These are phyloP conservation scores for Echria macrotheca DNA, from an alignment of 495 filamentous ascomycete genomes.

Conservation along the genomic window DNA sequence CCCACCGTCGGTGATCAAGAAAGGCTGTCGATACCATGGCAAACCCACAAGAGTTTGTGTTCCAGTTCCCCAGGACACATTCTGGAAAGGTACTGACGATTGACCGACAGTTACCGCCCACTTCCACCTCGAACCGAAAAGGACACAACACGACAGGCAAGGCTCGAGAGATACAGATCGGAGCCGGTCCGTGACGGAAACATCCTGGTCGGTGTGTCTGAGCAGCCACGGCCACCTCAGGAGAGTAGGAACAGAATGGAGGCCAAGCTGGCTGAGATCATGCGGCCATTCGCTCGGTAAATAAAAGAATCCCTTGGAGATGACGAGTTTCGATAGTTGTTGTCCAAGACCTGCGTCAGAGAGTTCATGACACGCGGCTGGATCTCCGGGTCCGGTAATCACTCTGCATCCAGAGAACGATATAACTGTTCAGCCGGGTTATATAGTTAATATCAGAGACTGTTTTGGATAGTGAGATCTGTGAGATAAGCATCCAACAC, in stretches of 20 bases:
- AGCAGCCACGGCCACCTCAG: background rate
- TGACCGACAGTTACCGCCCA: too few relatives aligned
- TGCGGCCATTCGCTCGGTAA: constrained; percentile 4
- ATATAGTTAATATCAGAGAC: too few relatives aligned
- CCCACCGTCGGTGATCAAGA: too few relatives aligned
- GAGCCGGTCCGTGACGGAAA: constrained; percentile 12
- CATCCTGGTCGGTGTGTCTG: constrained; percentile 4
- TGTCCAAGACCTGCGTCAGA: constrained; percentile 2
- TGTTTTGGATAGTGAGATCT: too few relatives aligned
- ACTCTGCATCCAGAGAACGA: too few relatives aligned
- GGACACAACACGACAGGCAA: background rate
- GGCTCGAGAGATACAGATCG: constrained; percentile 4
- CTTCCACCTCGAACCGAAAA: constrained; percentile 1
- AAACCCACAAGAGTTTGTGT: background rate
- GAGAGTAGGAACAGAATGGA: background rate
- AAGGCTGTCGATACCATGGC: background rate
- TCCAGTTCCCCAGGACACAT: background rate
- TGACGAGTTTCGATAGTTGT: background rate
- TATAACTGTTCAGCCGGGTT: too few relatives aligned
- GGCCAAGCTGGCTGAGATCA: constrained; percentile 9
- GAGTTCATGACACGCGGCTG: too few relatives aligned
- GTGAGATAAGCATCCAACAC: too few relatives aligned
- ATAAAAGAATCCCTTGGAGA: background rate
- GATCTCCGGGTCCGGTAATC: too few relatives aligned
- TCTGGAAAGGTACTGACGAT: background rate